Evolutionary conservation across 106 monocot genomes (phyloP), one percentile per base, ranked within the genome.

Genomic region (Chionographis japonica): DNA sequence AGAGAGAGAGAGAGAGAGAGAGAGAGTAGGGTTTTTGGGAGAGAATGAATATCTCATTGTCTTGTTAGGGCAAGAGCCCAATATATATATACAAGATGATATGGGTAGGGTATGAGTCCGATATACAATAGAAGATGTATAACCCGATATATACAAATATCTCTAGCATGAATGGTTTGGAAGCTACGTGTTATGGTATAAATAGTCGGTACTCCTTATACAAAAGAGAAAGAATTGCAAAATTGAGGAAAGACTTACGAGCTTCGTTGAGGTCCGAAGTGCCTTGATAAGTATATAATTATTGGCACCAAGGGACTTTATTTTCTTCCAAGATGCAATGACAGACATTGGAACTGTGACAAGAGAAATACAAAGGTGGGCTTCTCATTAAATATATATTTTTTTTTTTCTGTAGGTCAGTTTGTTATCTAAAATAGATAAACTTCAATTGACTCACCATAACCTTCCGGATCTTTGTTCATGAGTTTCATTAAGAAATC

Each of bases 391-490:
- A 46, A 46, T 46, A n/a, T 8, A 46, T 46, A 46, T 8, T 46
- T 46, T 4, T 46, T 46, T 4, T 46, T 46, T 4, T 46, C 8
- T 46, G 4, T 4, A 46, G 43, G 43, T 46, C 43, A 46, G 43
- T 46, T 46, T 4, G 43, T 46, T 46, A 46, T 4, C 5, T 46
- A 46, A 4, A 46, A 46, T 46, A 8, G 8, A 4, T 46, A 0
- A 58, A 71, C 75, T 68, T 56, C 13, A 46, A 46, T 46, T 46
- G n/a, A n/a, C 83, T 62, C 62, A 93, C 93, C 89, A 54, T 79
- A 89, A 10, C 89, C 86, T 67, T 86, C 86, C 15, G 89, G 84
- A 73, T 89, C 86, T 77, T 93, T 93, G 74, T 51, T 89, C 73
- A 89, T 86, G 65, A 93, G 74, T 78, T 84, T 93, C 81, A 77